These are phyloP conservation scores for Hericium erinaceus DNA, from an alignment of 768 basidiomycete species.

Conservation along the genomic window DNA sequence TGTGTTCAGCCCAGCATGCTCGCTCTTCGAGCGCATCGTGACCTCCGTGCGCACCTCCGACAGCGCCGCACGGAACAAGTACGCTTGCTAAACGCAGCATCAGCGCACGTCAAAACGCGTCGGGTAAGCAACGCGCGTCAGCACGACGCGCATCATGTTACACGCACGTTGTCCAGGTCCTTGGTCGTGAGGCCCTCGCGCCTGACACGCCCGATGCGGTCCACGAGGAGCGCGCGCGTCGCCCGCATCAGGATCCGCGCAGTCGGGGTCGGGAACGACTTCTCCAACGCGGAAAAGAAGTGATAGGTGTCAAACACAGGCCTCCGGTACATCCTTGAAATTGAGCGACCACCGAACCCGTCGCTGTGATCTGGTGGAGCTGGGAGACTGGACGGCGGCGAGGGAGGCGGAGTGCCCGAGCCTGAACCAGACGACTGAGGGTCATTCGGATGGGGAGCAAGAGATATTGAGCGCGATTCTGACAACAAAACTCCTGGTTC, in stretches of 20 bases:
- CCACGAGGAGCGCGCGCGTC: conserved; percentile 69
- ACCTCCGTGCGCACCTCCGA: conserved; percentile 85
- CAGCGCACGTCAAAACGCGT: neutral
- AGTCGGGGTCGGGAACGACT: conserved; percentile 62
- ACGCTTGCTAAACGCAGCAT: conserved; percentile 64
- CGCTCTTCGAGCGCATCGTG: conserved; percentile 73
- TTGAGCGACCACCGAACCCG: neutral
- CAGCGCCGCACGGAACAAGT: conserved; percentile 88
- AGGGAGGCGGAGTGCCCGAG: neutral
- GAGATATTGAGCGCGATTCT: neutral
- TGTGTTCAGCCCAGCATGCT: conserved; percentile 73
- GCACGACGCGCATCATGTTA: neutral
- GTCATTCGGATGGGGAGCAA: neutral
- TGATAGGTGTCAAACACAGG: conserved; percentile 81
- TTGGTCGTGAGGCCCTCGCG: conserved; percentile 65
- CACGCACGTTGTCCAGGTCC: conserved; percentile 74
- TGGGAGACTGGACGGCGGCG: conserved; percentile 5
- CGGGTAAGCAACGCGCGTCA: neutral
- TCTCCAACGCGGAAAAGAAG: conserved; percentile 64
- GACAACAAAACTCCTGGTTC: neutral
- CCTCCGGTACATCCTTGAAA: conserved; percentile 37
- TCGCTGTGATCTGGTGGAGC: neutral
- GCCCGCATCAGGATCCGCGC: conserved; percentile 80
- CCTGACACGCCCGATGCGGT: conserved; percentile 61
- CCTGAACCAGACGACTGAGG: neutral